Base-by-base conservation (phyloP, 306 rosid genomes). In the Neltuma alba region DNA sequence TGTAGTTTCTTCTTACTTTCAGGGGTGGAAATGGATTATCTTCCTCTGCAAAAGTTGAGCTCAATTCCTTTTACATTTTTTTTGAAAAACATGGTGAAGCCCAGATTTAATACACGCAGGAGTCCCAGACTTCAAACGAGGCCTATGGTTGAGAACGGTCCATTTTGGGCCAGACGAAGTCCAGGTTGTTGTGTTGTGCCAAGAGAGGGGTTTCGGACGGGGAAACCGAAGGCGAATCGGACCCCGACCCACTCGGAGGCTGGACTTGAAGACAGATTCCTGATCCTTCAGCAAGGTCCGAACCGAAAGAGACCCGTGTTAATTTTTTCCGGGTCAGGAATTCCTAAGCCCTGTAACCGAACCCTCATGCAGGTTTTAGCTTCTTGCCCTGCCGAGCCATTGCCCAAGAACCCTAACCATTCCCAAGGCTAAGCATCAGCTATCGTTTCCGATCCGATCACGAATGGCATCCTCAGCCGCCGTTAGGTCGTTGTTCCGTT, bases 391-490 rank as follows among this genome's bases (percentile, higher is more conserved):
- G 13, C 71, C 1, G 71, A 65, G 6, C 9, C 47, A 40, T n/a
- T 40, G 6, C 54, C 34, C 73, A 11, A 68, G 40, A 68, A 68
- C 73, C 73, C 54, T 66, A 66, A 21, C 66, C 3, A 68, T 8
- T 68, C 36, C 34, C 12, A 9, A 40, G 25, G 28, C 36, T 21
- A 68, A 68, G 34, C 34, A 28, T 25, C 74, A 5, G 50, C 33
- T 16, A 10, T 38, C 13, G 25, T 6, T 41, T 64, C 86, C 82
- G n/a, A n/a, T n/a, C n/a, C n/a, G 60, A 57, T 44, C 38, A 54
- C 70, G 28, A 80, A 93, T 93, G 98, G 94, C 97, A 71, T 84
- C 93, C 76, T 64, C 85, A 82, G 81, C 87, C 69, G 89, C 94
- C 73, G 86, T 89, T 54, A 90, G 97, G 85, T 85, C 93, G 36